Conservation (phyloP, 805 yeast species). For the Nakazawaea ishiwadae region DNA sequence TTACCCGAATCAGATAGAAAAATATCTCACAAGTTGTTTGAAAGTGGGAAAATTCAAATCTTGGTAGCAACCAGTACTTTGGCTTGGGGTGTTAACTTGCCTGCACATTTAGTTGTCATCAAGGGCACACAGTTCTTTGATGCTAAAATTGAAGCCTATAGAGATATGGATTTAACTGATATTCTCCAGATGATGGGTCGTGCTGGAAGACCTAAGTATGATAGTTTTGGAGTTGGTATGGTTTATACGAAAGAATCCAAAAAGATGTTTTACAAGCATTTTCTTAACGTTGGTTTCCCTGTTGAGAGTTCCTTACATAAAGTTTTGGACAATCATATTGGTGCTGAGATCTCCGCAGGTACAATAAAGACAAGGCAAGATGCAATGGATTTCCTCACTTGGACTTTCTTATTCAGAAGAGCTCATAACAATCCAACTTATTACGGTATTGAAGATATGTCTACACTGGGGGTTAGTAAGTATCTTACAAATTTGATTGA, state of each 20-base stretch:
- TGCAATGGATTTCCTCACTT: constrained; percentile 69
- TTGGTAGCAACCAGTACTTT: constrained; percentile 77
- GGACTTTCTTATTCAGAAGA: constrained; percentile 72
- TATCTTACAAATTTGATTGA: constrained; percentile 67
- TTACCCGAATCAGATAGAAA: constrained; percentile 68
- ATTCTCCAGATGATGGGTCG: constrained; percentile 83
- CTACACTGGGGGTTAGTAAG: constrained; percentile 50
- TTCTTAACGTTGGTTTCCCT: constrained; percentile 74
- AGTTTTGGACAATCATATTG: constrained; percentile 72
- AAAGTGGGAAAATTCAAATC: constrained; percentile 63
- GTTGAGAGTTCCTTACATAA: constrained; percentile 78
- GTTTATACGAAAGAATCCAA: constrained; percentile 74
- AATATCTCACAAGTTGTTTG: constrained; percentile 66
- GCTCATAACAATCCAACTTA: constrained; percentile 76
- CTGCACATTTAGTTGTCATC: constrained; percentile 73
- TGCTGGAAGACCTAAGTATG: constrained; percentile 80
- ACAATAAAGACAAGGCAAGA: constrained; percentile 60
- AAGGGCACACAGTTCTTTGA: constrained; percentile 72
- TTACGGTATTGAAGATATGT: constrained; percentile 63
- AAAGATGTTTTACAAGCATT: constrained; percentile 72
- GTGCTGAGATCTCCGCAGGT: constrained; percentile 75
- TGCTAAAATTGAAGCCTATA: constrained; percentile 60
- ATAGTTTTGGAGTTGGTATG: constrained; percentile 72
- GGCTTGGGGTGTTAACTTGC: constrained; percentile 85
- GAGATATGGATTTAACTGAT: constrained; percentile 80